These are phyloP conservation scores for Amylocystis lapponica DNA, from an alignment of 768 basidiomycete species.

Conservation along the genomic window DNA sequence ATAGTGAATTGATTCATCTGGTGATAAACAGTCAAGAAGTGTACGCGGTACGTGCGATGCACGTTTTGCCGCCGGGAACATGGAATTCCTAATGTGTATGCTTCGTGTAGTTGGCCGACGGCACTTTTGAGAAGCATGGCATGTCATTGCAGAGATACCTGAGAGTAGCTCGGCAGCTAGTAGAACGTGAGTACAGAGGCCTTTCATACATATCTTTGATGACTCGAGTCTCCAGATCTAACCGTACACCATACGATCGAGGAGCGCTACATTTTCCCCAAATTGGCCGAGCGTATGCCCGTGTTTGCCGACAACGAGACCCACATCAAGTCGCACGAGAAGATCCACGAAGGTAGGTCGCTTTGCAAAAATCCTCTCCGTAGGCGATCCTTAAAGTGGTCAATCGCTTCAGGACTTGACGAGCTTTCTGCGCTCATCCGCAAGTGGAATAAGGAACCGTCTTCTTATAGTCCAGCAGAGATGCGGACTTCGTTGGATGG, in stretches of 20 bases:
- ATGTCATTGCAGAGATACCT: slow-evolving; percentile 40
- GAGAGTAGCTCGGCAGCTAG: slow-evolving; percentile 31
- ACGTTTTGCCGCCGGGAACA: background rate
- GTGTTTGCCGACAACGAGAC: slow-evolving; percentile 38
- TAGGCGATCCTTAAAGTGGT: background rate
- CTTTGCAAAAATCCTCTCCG: background rate
- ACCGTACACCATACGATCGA: slow-evolving; percentile 53
- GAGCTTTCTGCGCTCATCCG: slow-evolving; percentile 33
- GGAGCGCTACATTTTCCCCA: slow-evolving; percentile 46
- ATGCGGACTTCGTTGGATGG: slow-evolving; percentile 45
- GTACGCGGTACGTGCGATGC: no score
- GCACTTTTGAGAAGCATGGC: slow-evolving; percentile 41
- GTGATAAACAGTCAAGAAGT: no score
- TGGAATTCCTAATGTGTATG: background rate
- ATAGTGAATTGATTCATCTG: no score
- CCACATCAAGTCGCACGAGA: slow-evolving; percentile 45
- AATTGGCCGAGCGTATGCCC: slow-evolving; percentile 44
- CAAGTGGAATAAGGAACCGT: slow-evolving; percentile 38
- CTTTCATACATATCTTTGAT: background rate
- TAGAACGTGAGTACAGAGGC: slow-evolving; percentile 32
- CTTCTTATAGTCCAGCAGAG: slow-evolving; percentile 43
- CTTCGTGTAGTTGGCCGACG: slow-evolving; percentile 47
- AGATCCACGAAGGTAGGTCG: slow-evolving; percentile 44
- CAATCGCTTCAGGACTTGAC: slow-evolving; percentile 36
- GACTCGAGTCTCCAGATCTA: slow-evolving; percentile 33